Evolutionary conservation across 371 early-diverging fungal species (phyloP).

Genomic region (Lichtheimia corymbifera): DNA sequence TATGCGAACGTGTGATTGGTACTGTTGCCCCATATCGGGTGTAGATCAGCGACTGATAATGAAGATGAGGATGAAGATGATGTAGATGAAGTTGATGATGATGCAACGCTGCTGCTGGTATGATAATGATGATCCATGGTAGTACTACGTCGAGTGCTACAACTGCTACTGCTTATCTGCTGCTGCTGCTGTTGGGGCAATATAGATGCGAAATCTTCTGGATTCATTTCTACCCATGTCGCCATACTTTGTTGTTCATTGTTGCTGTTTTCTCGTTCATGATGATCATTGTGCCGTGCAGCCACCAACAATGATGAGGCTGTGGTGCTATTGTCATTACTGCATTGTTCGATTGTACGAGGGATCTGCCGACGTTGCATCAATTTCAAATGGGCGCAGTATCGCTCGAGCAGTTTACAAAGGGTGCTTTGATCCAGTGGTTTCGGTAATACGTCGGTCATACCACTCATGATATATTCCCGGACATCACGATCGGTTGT

Average conservation of each 20-base stretch:
- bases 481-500: slow-evolving; percentile 42
- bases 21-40: too few species aligned
- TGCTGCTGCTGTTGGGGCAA: neutral
- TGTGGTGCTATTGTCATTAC: too few species aligned
- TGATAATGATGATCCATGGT: neutral
- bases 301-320: too few species aligned
- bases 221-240: too few species aligned
- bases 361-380: slow-evolving; percentile 1
- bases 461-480: slow-evolving; percentile 14
- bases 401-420: slow-evolving; percentile 12
- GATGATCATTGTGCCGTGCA: too few species aligned
- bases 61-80: slow-evolving; percentile 1
- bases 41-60: neutral
- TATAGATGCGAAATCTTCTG: neutral
- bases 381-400: slow-evolving; percentile 16
- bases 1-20: too few species aligned
- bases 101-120: neutral
- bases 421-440: slow-evolving; percentile 12
- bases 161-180: neutral
- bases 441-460: slow-evolving; percentile 15
- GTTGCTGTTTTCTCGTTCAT: neutral
- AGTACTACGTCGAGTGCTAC: too few species aligned
- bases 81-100: neutral
- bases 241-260: too few species aligned
- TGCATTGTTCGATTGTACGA: too few species aligned